Evolutionary conservation across 2,329 filamentous ascomycete genomes (phyloP), one percentile per base, ranked within the genome.

Genomic region (Colletotrichum musicola): DNA sequence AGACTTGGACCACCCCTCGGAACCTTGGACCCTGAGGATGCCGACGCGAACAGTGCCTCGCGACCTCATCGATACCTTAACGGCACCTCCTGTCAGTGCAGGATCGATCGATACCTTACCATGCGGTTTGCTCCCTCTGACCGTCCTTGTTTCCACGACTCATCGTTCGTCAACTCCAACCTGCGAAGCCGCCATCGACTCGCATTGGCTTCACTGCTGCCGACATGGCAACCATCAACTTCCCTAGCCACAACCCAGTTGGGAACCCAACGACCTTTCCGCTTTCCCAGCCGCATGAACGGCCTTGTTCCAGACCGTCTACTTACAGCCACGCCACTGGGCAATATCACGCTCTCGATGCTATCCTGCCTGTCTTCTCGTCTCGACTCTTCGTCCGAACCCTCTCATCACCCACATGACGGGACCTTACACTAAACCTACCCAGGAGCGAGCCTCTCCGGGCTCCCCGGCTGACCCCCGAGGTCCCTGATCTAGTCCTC

Each of bases 51-150:
- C 38, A 42, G 30, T 42, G 14, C 30, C 44, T 40, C 44, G 40
- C 35, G 54, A 30, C 49, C 25, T 69, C 62, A 50, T 64, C 47
- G 47, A 51, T 59, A 64, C 60, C 49, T 38, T 40, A 35, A 55
- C 60, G 25, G 27, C 16, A 54, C 55, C 22, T 59, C 22, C 7
- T 7, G 44, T 51, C 55, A 47, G 47, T 9, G 62, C 47, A 47
- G 40, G 46, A 38, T 22, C 44, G 16, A 35, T 55, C 47, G 66
- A 55, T 69, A 64, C 66, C 66, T 69, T 60, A 69, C 50, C n/a
- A 65, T 38, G 65, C 55, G 13, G 62, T 56, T 38, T 44, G 18
- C 53, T n/a, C 35, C 46, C 35, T 56, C 55, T 38, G 6, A 20
- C n/a, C 42, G 42, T 40, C 30, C 16, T 9, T 25, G 16, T 46